Evolutionary conservation across 2,329 filamentous ascomycete genomes (phyloP), one percentile per base, ranked within the genome.

Genomic region (Aspergillus vadensis): DNA sequence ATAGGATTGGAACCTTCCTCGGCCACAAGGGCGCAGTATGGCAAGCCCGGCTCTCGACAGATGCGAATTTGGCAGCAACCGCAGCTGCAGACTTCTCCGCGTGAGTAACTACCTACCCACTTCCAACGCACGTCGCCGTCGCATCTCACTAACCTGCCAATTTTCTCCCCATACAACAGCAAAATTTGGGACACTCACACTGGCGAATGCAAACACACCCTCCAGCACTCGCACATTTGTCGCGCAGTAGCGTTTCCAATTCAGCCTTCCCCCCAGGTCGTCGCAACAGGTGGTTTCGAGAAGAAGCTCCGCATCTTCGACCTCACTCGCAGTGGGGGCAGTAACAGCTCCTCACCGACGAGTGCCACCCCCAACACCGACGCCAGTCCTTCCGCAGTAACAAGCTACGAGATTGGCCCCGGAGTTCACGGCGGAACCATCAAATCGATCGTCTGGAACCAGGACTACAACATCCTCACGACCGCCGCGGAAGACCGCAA

Each of bases 21-120:
- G 95, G 95, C 43, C 95, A 99, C 82, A 98, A 99, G 80, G 95
- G 95, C 64, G 95, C 95, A 39, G 94, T 98, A 62, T 99, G 95
- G 92, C 93, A 97, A 80, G 91, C 93, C 57, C 87, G 93, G 69
- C 84, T 99, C 38, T 97, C 92, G 56, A 88, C 91, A 19, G 92
- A 98, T 79, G 91, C 92, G 44, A 88, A 87, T 25, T 88, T 92
- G 51, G 94, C 95, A 59, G 95, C 93, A 9, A 98, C 96, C 36
- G 95, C 91, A 50, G 96, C 93, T 53, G 95, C 95, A 54, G 95
- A 99, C 76, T 99, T 99, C 76, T 95, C 92, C 59, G 92, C 92
- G 90, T 93, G 83, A 72, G 88, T 80, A 15, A 3, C 9, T 50
- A 30, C 47, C 47, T 32, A 25, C 23, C 53, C 32, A 30, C 27